phyloP scores from a whole-genome alignment of 192 early-diverging fungal species.

The Linnemannia hyalina region DNA sequence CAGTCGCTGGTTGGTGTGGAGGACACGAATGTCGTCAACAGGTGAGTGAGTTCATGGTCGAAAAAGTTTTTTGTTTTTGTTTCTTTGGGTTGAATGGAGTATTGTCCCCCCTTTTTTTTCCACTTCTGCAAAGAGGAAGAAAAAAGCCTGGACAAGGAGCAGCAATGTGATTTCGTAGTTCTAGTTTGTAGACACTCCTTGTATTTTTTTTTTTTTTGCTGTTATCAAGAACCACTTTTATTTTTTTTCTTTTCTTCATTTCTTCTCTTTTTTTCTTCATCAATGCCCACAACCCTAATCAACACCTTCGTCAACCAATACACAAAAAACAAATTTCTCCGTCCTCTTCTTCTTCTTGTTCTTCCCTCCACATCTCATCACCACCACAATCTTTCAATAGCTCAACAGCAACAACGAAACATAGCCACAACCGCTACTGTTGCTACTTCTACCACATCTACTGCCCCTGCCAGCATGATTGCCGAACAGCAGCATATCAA shows the following conservation, averaged over 20 bases:
- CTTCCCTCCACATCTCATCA: background rate
- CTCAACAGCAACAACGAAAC: background rate
- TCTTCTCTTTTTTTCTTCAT: background rate
- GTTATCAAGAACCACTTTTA: background rate
- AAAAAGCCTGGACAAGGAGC: no score
- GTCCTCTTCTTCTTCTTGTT: background rate
- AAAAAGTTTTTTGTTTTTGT: no score
- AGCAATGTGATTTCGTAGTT: background rate
- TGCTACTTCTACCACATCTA: background rate
- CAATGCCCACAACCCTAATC: background rate
- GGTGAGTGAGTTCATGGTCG: background rate
- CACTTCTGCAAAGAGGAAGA: no score
- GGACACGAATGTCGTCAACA: background rate
- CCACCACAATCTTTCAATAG: background rate
- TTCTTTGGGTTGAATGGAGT: no score
- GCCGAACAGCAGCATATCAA: constrained; percentile 18
- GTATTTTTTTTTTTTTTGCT: background rate
- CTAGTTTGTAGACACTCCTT: background rate
- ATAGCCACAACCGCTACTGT: background rate
- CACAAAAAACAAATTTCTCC: background rate
- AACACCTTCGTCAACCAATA: background rate
- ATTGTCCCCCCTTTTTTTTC: no score
- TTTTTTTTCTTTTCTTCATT: background rate
- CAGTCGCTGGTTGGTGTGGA: background rate
- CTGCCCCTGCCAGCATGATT: background rate